A percentile compares a stretch with the other conserved stretches of the same genome.
Evolutionary conservation across 441 rosid genomes (phyloP).

Genomic region (Erodium chrysanthum): DNA sequence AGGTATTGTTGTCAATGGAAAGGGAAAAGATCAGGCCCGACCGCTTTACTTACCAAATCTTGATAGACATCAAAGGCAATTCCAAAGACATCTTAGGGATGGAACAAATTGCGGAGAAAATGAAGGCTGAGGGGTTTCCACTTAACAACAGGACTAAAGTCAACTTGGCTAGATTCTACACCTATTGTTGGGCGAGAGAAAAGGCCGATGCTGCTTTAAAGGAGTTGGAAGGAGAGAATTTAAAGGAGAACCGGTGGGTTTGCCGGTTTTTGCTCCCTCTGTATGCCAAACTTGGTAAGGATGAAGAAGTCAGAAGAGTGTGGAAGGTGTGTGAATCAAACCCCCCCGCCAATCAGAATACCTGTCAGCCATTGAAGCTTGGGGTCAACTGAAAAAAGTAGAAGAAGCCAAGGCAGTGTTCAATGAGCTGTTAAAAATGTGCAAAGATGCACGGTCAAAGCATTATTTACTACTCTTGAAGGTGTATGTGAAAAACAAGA

Average conservation of each 20-base stretch:
- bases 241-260: neutral
- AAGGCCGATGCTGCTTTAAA: conserved; percentile 21
- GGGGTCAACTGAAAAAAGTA: conserved; percentile 26
- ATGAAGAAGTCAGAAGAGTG: conserved; percentile 23
- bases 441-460: conserved; percentile 12
- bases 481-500: conserved; percentile 18
- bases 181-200: conserved; percentile 17
- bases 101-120: conserved; percentile 1
- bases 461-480: conserved; percentile 17
- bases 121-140: conserved; percentile 2
- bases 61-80: conserved; percentile 25
- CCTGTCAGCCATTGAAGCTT: conserved; percentile 29
- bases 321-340: conserved; percentile 28
- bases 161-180: conserved; percentile 22
- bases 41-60: conserved; percentile 23
- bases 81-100: conserved; percentile 16
- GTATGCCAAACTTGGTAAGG: conserved; percentile 24
- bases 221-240: neutral
- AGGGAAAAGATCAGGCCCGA: conserved; percentile 3
- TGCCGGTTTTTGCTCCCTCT: neutral
- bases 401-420: conserved; percentile 31
- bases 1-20: conserved; percentile 21
- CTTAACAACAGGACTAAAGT: conserved; percentile 10
- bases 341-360: conserved; percentile 21
- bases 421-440: conserved; percentile 18